Evolutionary conservation across 768 basidiomycete species (phyloP), one percentile per base, ranked within the genome.

Genomic region (Erythrobasidium yunnanense): DNA sequence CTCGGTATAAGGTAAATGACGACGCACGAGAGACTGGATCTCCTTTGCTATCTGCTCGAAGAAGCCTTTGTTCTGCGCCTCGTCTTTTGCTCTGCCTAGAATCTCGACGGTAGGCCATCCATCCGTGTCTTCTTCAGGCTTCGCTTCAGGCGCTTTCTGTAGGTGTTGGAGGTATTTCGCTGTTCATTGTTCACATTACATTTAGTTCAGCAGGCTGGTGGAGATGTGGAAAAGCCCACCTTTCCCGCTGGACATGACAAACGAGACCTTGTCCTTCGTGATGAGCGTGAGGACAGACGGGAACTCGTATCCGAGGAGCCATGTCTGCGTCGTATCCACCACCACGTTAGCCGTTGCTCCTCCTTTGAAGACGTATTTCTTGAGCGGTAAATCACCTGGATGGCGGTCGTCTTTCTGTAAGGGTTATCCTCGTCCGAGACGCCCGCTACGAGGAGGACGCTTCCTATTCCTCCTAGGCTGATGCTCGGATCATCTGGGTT

Each of bases 251-350:
- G 51, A 96, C 80, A 88, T 91, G 27, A 65, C 78, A 42, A 96
- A 85, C 33, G 79, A 79, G 20, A 97, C 77, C 73, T 83, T 87
- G 58, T 85, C 80, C 72, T 86, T 86, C 65, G 85, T 81, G 72
- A 97, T 87, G 20, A 96, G 79, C 66, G 92, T 81, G 29, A 96
- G 79, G 0, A 93, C 96, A 0, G 90, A 90, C 1, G 93, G 95
- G 74, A 97, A 97, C 77, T 99, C 93, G 76, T 91, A 97, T 15
- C 92, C 93, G 38, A 97, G 82, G 18, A 99, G 80, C 88, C 91
- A 95, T 74, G 91, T 92, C 93, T 95, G 70, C 25, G 70, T 25
- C 53, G 35, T 15, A 53, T 11, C 23, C 52, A 29, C 23, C n/a
- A n/a, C n/a, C n/a, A n/a, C n/a, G n/a, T n/a, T n/a, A n/a, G n/a